A percentile compares a stretch with the other conserved stretches of the same genome.
Evolutionary conservation across 768 basidiomycete genomes (phyloP).

Genomic region (Mycena olivaceomarginata): DNA sequence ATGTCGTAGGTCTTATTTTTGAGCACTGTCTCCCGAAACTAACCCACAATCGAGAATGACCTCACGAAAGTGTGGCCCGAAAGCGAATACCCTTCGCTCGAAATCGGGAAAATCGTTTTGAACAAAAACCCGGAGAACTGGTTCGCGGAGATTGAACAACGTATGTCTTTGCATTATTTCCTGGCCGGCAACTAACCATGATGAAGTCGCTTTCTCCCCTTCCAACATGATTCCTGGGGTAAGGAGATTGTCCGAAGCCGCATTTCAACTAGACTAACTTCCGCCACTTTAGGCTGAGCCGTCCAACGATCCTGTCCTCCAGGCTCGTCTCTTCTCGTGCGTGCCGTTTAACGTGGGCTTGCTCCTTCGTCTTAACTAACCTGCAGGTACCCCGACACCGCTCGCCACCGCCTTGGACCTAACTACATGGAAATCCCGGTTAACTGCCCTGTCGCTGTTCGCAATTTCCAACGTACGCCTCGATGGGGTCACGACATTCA

Average conservation of each 20-base stretch:
- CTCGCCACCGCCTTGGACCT: conserved; percentile 41
- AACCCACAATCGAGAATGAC: conserved; percentile 34
- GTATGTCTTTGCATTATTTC: not conserved
- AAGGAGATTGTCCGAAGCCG: not conserved
- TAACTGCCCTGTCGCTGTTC: conserved; percentile 39
- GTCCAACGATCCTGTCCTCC: conserved; percentile 44
- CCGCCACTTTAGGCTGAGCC: conserved; percentile 34
- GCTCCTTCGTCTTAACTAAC: not conserved
- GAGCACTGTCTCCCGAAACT: not conserved
- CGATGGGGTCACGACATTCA: not conserved
- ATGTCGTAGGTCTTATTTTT: conserved; percentile 36
- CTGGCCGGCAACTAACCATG: not conserved
- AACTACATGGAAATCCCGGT: conserved; percentile 42
- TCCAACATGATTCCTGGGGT: conserved; percentile 42
- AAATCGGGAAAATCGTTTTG: conserved; percentile 41
- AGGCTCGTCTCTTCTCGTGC: conserved; percentile 40
- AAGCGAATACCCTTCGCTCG: conserved; percentile 36
- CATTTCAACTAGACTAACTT: not conserved
- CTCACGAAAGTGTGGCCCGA: conserved; percentile 43
- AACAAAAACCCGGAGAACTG: conserved; percentile 44
- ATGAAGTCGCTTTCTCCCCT: conserved; percentile 39
- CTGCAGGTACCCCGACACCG: conserved; percentile 33
- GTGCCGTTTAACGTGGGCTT: not conserved
- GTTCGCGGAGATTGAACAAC: conserved; percentile 45
- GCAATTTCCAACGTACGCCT: conserved; percentile 40